A percentile compares a stretch with the other conserved stretches of the same genome.
phyloP scores from a whole-genome alignment of 1,284 basidiomycete species.

The Papiliotrema flavescens region DNA sequence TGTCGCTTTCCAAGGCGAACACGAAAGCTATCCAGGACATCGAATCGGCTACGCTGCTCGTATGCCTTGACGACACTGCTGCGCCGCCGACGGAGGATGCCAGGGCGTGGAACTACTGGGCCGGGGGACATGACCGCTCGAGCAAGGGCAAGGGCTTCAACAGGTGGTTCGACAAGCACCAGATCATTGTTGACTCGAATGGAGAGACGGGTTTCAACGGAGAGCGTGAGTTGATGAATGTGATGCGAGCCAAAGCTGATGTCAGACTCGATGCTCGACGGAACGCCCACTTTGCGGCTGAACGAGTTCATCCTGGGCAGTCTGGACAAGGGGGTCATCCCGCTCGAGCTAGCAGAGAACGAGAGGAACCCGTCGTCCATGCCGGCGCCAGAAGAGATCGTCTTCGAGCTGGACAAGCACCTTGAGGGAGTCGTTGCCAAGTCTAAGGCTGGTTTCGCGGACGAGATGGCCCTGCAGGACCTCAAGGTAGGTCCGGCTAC shows the following conservation, averaged over 20 bases:
- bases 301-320: slow-evolving; percentile 90
- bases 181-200: slow-evolving; percentile 86
- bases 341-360: slow-evolving; percentile 54
- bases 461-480: slow-evolving; percentile 74
- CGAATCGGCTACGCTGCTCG: slow-evolving; percentile 82
- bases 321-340: slow-evolving; percentile 72
- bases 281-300: slow-evolving; percentile 88
- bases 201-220: slow-evolving; percentile 85
- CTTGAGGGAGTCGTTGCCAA: slow-evolving; percentile 50
- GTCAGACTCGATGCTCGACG: slow-evolving; percentile 59
- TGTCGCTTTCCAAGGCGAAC: slow-evolving; percentile 66
- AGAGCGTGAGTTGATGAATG: slow-evolving; percentile 45
- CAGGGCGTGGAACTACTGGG: slow-evolving; percentile 81
- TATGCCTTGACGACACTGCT: slow-evolving; percentile 68
- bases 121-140: slow-evolving; percentile 59
- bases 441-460: slow-evolving; percentile 68
- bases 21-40: slow-evolving; percentile 69
- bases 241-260: not conserved
- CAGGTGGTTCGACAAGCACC: slow-evolving; percentile 97
- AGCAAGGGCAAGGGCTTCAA: slow-evolving; percentile 62
- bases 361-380: slow-evolving; percentile 49
- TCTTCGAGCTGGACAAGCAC: slow-evolving; percentile 65
- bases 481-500: slow-evolving; percentile 62
- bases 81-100: slow-evolving; percentile 57
- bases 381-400: slow-evolving; percentile 63